Conservation (phyloP, 306 rosid species). For the Casuarina cunninghamiana region DNA sequence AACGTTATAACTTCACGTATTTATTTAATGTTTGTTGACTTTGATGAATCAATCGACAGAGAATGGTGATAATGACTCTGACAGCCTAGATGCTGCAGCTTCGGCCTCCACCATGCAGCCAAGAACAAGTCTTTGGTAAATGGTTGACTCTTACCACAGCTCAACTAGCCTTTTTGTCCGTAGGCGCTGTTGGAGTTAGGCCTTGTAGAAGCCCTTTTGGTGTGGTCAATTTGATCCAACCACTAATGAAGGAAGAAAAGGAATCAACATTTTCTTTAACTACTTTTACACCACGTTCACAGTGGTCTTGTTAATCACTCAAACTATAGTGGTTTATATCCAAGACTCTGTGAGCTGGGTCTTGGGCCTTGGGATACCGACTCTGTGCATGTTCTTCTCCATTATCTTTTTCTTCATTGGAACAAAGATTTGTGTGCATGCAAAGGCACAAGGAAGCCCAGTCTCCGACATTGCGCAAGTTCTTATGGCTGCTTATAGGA, state of each 20-base stretch:
- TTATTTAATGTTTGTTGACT: too few species aligned
- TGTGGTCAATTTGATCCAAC: constrained; percentile 68
- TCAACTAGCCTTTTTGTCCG: constrained; percentile 45
- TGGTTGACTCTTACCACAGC: constrained; percentile 41
- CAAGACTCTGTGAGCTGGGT: constrained; percentile 83
- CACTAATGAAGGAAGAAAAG: constrained; percentile 59
- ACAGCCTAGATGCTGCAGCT: constrained; percentile 62
- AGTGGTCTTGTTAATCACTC: constrained; percentile 41
- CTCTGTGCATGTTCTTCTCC: constrained; percentile 50
- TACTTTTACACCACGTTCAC: constrained; percentile 58
- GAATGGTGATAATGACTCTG: constrained; percentile 63
- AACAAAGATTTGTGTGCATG: constrained; percentile 38
- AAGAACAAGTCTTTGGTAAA: constrained; percentile 26
- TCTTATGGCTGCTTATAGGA: constrained; percentile 61
- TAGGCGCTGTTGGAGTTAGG: constrained; percentile 69
- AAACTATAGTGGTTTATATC: constrained; percentile 56
- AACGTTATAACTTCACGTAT: too few species aligned
- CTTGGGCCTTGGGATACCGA: constrained; percentile 72
- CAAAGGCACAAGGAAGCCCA: constrained; percentile 58
- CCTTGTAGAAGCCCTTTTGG: constrained; percentile 91
- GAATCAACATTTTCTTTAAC: constrained; percentile 64
- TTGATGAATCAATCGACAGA: constrained; percentile 40
- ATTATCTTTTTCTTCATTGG: constrained; percentile 58
- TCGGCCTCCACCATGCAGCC: constrained; percentile 60
- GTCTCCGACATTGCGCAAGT: constrained; percentile 52